These are phyloP conservation scores for Allodekkera sacchari DNA, from an alignment of 805 yeast genomes.

Conservation along the genomic window DNA sequence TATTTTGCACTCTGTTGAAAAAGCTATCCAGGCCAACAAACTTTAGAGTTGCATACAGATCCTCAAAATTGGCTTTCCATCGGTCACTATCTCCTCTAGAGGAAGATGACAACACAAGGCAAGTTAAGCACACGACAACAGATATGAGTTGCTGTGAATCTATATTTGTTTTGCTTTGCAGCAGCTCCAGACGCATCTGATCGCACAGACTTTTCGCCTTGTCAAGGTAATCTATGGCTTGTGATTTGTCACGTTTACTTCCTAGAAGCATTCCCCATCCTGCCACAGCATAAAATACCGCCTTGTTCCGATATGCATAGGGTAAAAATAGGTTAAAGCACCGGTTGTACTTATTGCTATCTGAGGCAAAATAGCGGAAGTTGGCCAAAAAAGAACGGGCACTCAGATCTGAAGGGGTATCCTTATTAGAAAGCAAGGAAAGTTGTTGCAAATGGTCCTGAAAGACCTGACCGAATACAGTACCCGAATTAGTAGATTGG, in stretches of 20 bases:
- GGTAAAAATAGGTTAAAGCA: constrained; percentile 2
- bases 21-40: constrained; percentile 10
- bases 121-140: constrained; percentile 10
- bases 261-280: constrained; percentile 3
- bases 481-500: background rate
- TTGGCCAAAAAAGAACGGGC: constrained; percentile 2
- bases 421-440: background rate
- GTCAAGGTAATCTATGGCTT: constrained; percentile 2
- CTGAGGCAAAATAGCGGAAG: constrained; percentile 3
- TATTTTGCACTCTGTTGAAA: constrained; percentile 5
- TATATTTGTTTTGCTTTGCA: background rate
- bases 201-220: constrained; percentile 1
- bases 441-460: constrained; percentile 1
- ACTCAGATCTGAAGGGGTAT: constrained; percentile 1
- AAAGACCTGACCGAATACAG: background rate
- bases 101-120: constrained; percentile 13
- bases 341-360: constrained; percentile 2
- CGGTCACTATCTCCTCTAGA: constrained; percentile 12
- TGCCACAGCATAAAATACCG: constrained; percentile 2
- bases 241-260: background rate
- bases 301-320: constrained; percentile 1
- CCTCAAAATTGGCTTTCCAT: constrained; percentile 15
- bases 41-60: constrained; percentile 7
- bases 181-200: background rate
- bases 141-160: constrained; percentile 6